A percentile compares a stretch with the other conserved stretches of the same genome.
These are phyloP conservation scores for Rhizopogon sp. DNA, from an alignment of 768 basidiomycete species.

Conservation along the genomic window DNA sequence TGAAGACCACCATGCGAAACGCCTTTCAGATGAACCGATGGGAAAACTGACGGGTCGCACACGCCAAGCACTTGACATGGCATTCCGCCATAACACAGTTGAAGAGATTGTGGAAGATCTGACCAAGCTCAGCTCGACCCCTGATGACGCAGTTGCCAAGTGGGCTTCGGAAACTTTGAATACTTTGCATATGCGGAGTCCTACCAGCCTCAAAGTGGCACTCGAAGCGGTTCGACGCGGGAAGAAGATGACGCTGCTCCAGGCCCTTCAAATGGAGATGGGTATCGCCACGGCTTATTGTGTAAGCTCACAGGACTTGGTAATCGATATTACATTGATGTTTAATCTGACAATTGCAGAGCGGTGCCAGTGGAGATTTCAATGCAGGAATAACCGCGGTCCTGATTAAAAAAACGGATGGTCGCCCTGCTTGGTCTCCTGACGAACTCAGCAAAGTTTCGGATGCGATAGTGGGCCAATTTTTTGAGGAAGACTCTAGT, in stretches of 20 bases:
- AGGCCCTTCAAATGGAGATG: conserved; percentile 80
- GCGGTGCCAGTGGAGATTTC: conserved; percentile 80
- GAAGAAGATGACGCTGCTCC: conserved; percentile 51
- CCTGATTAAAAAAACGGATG: conserved; percentile 45
- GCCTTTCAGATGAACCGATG: conserved; percentile 48
- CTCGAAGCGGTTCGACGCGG: conserved; percentile 73
- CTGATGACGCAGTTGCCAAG: conserved; percentile 42
- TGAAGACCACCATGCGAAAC: conserved; percentile 56
- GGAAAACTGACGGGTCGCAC: conserved; percentile 52
- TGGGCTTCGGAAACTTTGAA: conserved; percentile 77
- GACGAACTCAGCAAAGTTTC: conserved; percentile 55
- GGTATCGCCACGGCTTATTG: conserved; percentile 86
- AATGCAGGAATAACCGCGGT: conserved; percentile 72
- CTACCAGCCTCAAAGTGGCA: conserved; percentile 91
- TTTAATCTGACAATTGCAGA: conserved; percentile 37
- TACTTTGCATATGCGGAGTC: conserved; percentile 67
- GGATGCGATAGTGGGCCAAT: conserved; percentile 50
- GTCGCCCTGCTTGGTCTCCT: conserved; percentile 70
- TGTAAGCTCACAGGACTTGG: conserved; percentile 45
- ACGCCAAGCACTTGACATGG: conserved; percentile 74
- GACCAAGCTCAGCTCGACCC: conserved; percentile 29
- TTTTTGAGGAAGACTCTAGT: conserved; percentile 58
- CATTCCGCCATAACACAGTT: conserved; percentile 70
- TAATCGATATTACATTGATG: not conserved
- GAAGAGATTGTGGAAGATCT: conserved; percentile 66